A percentile compares a stretch with the other conserved stretches of the same genome.
These are phyloP conservation scores for Dothidotthia symphoricarpi DNA, from an alignment of 2,329 filamentous ascomycete species.

Conservation along the genomic window DNA sequence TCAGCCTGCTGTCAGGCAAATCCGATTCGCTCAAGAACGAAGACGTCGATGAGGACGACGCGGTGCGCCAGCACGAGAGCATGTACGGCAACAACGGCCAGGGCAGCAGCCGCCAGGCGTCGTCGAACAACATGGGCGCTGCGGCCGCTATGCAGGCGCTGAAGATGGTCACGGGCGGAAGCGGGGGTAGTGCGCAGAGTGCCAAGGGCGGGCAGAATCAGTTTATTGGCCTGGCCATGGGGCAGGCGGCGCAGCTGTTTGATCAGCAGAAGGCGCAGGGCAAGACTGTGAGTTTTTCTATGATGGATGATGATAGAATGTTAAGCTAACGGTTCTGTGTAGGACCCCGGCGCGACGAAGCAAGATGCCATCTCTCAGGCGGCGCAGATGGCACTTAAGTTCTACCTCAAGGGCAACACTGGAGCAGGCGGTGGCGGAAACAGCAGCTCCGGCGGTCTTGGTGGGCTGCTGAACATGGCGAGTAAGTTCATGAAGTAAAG, in stretches of 20 bases:
- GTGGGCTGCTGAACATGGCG: conserved; percentile 58
- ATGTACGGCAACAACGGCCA: conserved; percentile 59
- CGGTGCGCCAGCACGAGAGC: conserved; percentile 72
- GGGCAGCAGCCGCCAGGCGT: conserved; percentile 45
- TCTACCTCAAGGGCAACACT: conserved; percentile 78
- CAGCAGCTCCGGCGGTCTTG: conserved; percentile 44
- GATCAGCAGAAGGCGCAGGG: conserved; percentile 59
- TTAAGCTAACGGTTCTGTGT: conserved; percentile 35
- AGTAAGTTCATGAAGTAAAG: conserved; percentile 59
- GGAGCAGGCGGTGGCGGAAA: conserved; percentile 43
- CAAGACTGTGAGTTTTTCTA: conserved; percentile 48
- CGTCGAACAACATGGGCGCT: conserved; percentile 60
- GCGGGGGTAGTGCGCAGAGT: conserved; percentile 49
- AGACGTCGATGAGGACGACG: conserved; percentile 62
- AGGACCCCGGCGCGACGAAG: conserved; percentile 64
- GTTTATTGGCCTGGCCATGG: conserved; percentile 84
- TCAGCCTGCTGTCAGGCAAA: conserved; percentile 56
- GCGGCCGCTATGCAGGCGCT: conserved; percentile 74
- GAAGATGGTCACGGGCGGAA: conserved; percentile 71
- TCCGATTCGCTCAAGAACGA: conserved; percentile 52
- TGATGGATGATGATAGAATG: conserved; percentile 32
- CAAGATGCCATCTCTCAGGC: conserved; percentile 76
- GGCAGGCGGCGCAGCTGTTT: conserved; percentile 77
- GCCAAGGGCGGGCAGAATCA: conserved; percentile 63
- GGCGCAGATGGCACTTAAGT: conserved; percentile 82